Evolutionary conservation across 257 asterid genomes (phyloP).

Genomic region (Fraxinus cuspidata): DNA sequence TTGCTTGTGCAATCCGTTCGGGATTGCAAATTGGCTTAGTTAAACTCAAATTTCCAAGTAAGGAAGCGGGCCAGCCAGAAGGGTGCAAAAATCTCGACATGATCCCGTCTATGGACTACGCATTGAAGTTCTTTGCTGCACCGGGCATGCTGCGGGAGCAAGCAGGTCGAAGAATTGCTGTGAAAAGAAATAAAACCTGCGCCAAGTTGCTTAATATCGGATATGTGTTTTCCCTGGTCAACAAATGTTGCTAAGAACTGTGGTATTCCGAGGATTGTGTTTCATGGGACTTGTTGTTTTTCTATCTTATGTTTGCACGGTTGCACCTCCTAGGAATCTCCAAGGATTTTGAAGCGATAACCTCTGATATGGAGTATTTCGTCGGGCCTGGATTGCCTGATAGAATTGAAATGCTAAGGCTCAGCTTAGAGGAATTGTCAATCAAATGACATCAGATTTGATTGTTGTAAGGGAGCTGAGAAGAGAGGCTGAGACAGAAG

Average conservation of each 20-base stretch:
- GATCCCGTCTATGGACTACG: conserved; percentile 21
- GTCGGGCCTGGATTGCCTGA: conserved; percentile 54
- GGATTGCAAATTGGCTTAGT: conserved; percentile 34
- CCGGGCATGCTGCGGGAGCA: conserved; percentile 4
- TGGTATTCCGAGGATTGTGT: conserved; percentile 41
- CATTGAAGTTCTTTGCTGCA: conserved; percentile 31
- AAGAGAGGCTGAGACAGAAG: conserved; percentile 29
- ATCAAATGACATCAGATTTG: conserved; percentile 15
- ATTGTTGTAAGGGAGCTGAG: conserved; percentile 7
- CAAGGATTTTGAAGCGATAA: conserved; percentile 22
- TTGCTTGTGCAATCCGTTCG: conserved; percentile 35
- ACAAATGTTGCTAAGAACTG: conserved; percentile 25
- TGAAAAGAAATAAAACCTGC: conserved; percentile 23
- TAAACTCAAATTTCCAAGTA: conserved; percentile 34
- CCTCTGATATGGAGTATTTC: conserved; percentile 43
- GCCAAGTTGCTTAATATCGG: conserved; percentile 43
- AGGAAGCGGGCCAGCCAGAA: conserved; percentile 42
- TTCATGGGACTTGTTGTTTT: conserved; percentile 59
- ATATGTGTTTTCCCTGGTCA: conserved; percentile 48
- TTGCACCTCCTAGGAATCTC: conserved; percentile 14
- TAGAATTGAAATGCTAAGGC: conserved; percentile 42
- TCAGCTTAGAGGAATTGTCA: conserved; percentile 34
- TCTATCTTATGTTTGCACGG: conserved; percentile 36
- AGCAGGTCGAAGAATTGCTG: background rate
- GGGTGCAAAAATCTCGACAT: conserved; percentile 42